These are phyloP conservation scores for Oryza coarctata DNA, from an alignment of 176 grass and related monocot genomes.

Conservation along the genomic window DNA sequence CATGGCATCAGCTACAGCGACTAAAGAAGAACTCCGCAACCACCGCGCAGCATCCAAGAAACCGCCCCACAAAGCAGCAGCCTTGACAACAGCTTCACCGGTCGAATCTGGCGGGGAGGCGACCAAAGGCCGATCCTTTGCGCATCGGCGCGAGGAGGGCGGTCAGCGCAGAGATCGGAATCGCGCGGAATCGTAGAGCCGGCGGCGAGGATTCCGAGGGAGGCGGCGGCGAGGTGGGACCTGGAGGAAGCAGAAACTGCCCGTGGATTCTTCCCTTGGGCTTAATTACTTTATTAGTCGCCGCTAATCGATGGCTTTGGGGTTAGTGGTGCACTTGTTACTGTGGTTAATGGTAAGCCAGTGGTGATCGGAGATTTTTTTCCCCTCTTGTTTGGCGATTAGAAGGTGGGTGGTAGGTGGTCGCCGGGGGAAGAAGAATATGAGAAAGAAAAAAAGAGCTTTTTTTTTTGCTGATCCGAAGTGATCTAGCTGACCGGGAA, in stretches of 20 bases:
- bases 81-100: neutral
- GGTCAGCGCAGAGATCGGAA: neutral
- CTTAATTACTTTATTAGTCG: constrained; percentile 31
- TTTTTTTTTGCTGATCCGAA: neutral
- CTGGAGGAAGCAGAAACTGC: neutral
- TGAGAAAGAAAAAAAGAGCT: neutral
- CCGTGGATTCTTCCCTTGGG: neutral
- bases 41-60: constrained; percentile 8
- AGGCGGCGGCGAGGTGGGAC: neutral
- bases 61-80: neutral
- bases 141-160: neutral
- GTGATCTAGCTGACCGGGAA: neutral
- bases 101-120: neutral
- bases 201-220: constrained; percentile 31
- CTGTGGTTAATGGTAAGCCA: constrained; percentile 13
- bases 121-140: neutral
- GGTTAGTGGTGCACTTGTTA: neutral
- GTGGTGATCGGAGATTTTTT: neutral
- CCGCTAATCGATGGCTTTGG: constrained; percentile 6
- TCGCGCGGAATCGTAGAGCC: neutral
- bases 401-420: neutral
- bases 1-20: constrained; percentile 28
- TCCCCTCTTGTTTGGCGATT: neutral
- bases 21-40: constrained; percentile 28
- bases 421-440: neutral